phyloP scores from a whole-genome alignment of 2,329 filamentous ascomycete species.

The Macrophomina tecta region DNA sequence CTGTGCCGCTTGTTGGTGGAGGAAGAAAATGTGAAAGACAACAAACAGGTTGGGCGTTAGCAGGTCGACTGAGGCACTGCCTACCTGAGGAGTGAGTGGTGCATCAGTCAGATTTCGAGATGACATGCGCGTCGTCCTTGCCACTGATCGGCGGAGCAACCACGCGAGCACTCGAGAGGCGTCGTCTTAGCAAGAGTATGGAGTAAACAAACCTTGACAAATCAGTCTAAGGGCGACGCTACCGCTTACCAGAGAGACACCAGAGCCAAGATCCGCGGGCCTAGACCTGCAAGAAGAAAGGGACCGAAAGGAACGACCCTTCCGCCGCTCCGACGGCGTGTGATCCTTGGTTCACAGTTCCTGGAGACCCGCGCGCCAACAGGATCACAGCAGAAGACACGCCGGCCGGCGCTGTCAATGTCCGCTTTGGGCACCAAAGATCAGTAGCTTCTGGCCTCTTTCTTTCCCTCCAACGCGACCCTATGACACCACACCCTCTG shows the following conservation, averaged over 20 bases:
- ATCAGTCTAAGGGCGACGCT: neutral
- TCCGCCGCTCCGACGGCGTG: constrained; percentile 11
- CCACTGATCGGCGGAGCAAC: constrained; percentile 18
- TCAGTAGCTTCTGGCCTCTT: neutral
- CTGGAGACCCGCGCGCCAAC: constrained; percentile 6
- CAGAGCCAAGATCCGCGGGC: constrained; percentile 1
- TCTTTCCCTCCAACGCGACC: neutral
- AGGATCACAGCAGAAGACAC: neutral
- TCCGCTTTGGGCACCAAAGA: constrained; percentile 1
- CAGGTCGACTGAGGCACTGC: neutral
- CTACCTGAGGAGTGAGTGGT: neutral
- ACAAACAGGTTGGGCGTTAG: constrained; percentile 11
- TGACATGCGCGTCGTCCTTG: constrained; percentile 11
- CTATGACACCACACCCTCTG: neutral
- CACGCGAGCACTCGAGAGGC: neutral
- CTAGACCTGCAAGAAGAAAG: constrained; percentile 16
- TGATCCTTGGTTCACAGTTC: constrained; percentile 10
- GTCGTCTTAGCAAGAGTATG: constrained; percentile 6
- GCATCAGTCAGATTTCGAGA: constrained; percentile 5
- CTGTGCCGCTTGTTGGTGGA: neutral
- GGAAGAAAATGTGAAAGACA: neutral
- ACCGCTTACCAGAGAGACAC: neutral
- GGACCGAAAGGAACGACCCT: constrained; percentile 16
- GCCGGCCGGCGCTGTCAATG: neutral
- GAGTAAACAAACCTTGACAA: constrained; percentile 20